phyloP scores from a whole-genome alignment of 2,329 filamentous ascomycete species.

The Pseudogymnoascus sp. region DNA sequence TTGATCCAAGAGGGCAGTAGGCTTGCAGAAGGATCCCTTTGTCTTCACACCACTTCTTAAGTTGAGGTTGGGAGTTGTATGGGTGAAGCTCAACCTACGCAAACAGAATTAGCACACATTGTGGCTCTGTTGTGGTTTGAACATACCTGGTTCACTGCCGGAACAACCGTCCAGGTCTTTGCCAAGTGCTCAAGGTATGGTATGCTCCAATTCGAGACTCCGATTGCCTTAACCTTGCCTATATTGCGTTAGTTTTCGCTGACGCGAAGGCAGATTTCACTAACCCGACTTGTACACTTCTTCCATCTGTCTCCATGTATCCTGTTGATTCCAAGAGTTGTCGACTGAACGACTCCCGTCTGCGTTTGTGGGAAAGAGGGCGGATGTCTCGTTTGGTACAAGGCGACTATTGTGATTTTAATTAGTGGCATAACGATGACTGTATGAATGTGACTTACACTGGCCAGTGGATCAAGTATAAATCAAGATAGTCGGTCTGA shows the following conservation, averaged over 20 bases:
- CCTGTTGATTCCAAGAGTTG: constrained; percentile 21
- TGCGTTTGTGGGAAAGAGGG: constrained; percentile 21
- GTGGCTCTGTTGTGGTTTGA: constrained; percentile 28
- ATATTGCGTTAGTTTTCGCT: background rate
- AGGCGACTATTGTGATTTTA: constrained; percentile 10
- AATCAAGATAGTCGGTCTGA: constrained; percentile 43
- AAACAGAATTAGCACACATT: constrained; percentile 32
- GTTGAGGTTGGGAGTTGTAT: constrained; percentile 51
- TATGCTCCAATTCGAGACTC: constrained; percentile 27
- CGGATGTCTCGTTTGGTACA: constrained; percentile 14
- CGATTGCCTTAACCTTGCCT: constrained; percentile 33
- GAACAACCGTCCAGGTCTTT: constrained; percentile 35
- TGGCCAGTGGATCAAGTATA: constrained; percentile 36
- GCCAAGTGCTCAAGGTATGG: constrained; percentile 26
- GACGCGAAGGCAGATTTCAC: constrained; percentile 20
- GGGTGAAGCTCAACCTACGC: constrained; percentile 54
- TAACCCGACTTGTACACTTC: constrained; percentile 11
- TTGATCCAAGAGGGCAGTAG: constrained; percentile 51
- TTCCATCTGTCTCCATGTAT: constrained; percentile 26
- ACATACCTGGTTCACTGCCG: constrained; percentile 57
- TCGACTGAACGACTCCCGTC: constrained; percentile 27
- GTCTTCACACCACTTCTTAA: constrained; percentile 46
- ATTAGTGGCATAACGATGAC: background rate
- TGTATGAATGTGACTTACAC: background rate
- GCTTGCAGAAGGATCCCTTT: constrained; percentile 49